Evolutionary conservation across 441 rosid genomes (phyloP).

Genomic region (Euphorbia corollata): DNA sequence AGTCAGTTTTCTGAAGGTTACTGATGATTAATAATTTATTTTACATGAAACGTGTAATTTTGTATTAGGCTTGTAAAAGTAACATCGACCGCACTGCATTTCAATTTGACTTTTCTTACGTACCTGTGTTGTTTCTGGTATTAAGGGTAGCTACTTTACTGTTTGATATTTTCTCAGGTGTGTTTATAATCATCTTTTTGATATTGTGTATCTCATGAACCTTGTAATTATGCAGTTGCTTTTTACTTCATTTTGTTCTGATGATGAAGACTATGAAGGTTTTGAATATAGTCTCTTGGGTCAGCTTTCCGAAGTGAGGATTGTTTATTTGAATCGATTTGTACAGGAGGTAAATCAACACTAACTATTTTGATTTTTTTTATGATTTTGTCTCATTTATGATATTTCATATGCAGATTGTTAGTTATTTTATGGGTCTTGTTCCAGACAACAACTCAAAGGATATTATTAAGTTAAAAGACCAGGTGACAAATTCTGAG

Average conservation of each 20-base stretch:
- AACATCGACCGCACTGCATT: neutral
- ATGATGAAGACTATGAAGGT: conserved; percentile 87
- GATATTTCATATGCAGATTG: conserved; percentile 49
- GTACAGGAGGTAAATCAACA: conserved; percentile 75
- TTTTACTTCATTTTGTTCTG: conserved; percentile 76
- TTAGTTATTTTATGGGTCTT: conserved; percentile 86
- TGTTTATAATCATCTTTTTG: neutral
- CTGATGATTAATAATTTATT: neutral
- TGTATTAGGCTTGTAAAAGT: neutral
- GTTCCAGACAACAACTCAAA: conserved; percentile 58
- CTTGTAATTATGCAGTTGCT: conserved; percentile 49
- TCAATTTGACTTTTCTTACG: neutral
- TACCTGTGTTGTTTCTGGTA: neutral
- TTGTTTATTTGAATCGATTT: conserved; percentile 94
- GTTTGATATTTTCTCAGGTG: conserved; percentile 3
- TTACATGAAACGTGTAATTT: neutral
- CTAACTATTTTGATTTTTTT: conserved; percentile 20
- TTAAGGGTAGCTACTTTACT: neutral
- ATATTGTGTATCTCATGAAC: conserved; percentile 8
- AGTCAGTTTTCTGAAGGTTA: neutral
- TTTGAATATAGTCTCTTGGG: conserved; percentile 85
- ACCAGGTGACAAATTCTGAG: conserved; percentile 85
- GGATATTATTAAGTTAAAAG: conserved; percentile 65
- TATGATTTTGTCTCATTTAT: conserved; percentile 28
- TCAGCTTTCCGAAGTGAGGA: conserved; percentile 94